phyloP scores from a whole-genome alignment of 164 flowering plant species.

The Paratinospora sagittata region DNA sequence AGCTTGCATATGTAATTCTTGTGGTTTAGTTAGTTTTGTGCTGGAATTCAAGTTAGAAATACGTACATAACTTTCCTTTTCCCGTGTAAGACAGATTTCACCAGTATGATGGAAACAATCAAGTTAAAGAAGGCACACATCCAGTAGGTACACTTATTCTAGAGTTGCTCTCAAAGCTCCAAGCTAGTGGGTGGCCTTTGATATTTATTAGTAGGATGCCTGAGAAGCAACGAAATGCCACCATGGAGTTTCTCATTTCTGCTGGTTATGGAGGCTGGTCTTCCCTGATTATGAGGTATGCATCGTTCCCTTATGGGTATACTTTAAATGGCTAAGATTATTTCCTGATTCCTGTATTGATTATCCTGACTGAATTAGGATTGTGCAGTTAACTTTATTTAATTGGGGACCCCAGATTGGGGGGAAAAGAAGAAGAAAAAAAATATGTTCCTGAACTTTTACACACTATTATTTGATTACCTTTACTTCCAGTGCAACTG shows the following conservation, averaged over 20 bases:
- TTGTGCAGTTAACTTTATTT: neutral
- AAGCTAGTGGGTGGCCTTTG: constrained; percentile 44
- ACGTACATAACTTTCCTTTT: neutral
- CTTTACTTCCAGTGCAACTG: too few relatives aligned
- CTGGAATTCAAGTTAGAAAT: neutral
- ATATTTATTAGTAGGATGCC: constrained; percentile 46
- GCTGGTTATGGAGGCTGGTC: constrained; percentile 52
- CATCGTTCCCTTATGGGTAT: neutral
- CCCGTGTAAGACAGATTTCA: constrained; percentile 19
- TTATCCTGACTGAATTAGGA: neutral
- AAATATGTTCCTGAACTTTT: neutral
- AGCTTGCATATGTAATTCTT: neutral
- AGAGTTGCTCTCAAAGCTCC: constrained; percentile 34
- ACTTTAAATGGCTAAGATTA: too few relatives aligned
- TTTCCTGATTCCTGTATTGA: neutral
- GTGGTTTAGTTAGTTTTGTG: neutral
- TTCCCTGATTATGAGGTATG: constrained; percentile 61
- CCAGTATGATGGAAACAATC: constrained; percentile 14
- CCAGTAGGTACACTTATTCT: constrained; percentile 18
- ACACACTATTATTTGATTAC: too few relatives aligned
- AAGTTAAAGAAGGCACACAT: constrained; percentile 23
- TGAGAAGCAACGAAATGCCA: constrained; percentile 31
- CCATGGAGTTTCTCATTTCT: constrained; percentile 32
- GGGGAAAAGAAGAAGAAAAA: neutral
- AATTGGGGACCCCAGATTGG: neutral